Percentiles rank a stretch among this genome's conserved stretches.
phyloP scores from a whole-genome alignment of 495 filamentous ascomycete genomes.

The Neurospora sp. region DNA sequence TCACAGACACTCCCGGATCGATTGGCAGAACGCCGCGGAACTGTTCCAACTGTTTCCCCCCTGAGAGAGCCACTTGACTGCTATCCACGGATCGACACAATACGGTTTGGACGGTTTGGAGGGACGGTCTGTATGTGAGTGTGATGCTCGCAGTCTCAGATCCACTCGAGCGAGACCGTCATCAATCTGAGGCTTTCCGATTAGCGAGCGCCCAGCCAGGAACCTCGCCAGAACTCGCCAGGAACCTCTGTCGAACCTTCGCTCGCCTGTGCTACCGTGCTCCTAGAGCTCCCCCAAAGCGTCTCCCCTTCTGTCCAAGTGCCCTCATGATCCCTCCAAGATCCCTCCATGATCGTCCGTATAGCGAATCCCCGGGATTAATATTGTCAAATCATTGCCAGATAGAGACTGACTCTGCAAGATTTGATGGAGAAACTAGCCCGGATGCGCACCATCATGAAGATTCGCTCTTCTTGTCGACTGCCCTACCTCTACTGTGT shows the following conservation, averaged over 20 bases:
- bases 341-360: background rate
- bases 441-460: background rate
- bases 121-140: background rate
- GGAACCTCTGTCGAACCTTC: background rate
- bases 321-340: background rate
- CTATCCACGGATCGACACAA: background rate
- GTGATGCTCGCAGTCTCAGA: background rate
- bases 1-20: background rate
- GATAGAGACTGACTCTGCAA: background rate
- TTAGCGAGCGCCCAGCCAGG: background rate
- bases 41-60: background rate
- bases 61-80: background rate
- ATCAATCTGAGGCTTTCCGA: slow-evolving; percentile 1
- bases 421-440: background rate
- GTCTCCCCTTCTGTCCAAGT: background rate
- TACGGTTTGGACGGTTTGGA: background rate
- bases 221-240: background rate
- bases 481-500: background rate
- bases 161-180: background rate
- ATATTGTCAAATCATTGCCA: background rate
- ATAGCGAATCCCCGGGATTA: background rate
- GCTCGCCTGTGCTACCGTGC: background rate
- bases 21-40: background rate
- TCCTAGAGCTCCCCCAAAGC: background rate
- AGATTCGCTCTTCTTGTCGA: background rate